Evolutionary conservation across 2,329 filamentous ascomycete species (phyloP).

Genomic region (Aspergillus aculeatus): DNA sequence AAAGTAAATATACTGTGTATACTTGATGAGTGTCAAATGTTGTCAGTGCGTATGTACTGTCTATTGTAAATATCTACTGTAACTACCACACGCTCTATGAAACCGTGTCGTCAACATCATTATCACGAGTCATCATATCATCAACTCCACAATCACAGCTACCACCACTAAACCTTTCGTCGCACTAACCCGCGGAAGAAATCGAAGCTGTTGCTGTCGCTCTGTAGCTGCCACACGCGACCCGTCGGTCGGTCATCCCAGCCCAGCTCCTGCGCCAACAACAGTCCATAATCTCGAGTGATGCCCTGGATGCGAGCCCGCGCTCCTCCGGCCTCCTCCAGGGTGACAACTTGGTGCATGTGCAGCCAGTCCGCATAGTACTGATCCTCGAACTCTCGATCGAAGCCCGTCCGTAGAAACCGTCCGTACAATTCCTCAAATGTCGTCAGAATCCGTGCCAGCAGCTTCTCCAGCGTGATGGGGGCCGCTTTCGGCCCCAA

Average conservation of each 20-base stretch:
- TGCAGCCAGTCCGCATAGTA: constrained; percentile 91
- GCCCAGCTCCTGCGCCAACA: constrained; percentile 80
- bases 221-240: constrained; percentile 79
- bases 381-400: constrained; percentile 65
- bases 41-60: too few species aligned
- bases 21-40: too few species aligned
- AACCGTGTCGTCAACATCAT: not conserved
- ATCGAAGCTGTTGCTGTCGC: constrained; percentile 97
- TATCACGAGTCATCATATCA: not conserved
- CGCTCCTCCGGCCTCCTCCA: constrained; percentile 76
- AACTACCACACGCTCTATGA: not conserved
- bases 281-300: constrained; percentile 83
- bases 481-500: constrained; percentile 46
- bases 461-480: constrained; percentile 73
- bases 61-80: not conserved
- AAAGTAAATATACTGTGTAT: not conserved
- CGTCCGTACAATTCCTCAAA: constrained; percentile 75
- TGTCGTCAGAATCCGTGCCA: constrained; percentile 74
- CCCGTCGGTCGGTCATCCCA: constrained; percentile 72
- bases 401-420: constrained; percentile 76
- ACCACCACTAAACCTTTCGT: constrained; percentile 62
- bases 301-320: constrained; percentile 80
- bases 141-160: not conserved
- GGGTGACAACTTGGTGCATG: constrained; percentile 67
- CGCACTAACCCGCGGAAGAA: constrained; percentile 87